Evolutionary conservation across 345 rosid genomes (phyloP), one percentile per base, ranked within the genome.

Genomic region (Crucihimalaya himalaica): DNA sequence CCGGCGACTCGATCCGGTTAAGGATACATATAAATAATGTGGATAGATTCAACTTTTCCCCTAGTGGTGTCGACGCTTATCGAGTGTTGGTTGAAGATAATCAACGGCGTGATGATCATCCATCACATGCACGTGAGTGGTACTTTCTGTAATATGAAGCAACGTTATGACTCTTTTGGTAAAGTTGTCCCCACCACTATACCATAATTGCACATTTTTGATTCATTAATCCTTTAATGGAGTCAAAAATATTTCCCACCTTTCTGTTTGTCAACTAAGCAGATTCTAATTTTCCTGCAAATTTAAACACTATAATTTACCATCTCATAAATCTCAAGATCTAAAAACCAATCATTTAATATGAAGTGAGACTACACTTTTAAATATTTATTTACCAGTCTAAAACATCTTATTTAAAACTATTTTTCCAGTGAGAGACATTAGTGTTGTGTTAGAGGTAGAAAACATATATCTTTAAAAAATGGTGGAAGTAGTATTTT

Each of bases 61-160:
- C 12, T 8, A 70, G 29, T n/a, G 59, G 71, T 68, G 40, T 68
- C 53, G 50, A 52, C 14, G 31, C 35, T 27, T 45, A 68, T 20
- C 29, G 27, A 69, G 37, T 54, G 29, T 76, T 56, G 50, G 50
- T 45, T 45, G 50, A 45, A 5, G 62, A 70, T 57, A 77, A 77
- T 71, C 46, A 15, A 40, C 16, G 8, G 16, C 5, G 16, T 40
- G 74, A 75, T 75, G 50, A 76, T 70, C 67, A 63, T 56, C 60
- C 45, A 76, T 6, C 72, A 63, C 62, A 77, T 39, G 80, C 80
- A 77, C 76, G 76, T 77, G 80, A 77, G 72, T 50, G 66, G 75
- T 55, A 70, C 16, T 0, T 14, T 40, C 46, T 77, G 80, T 77
- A 71, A 65, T 39, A 60, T 23, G 32, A 65, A 65, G 72, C 63